Percentiles rank a stretch among this genome's conserved stretches.
phyloP scores from a whole-genome alignment of 306 rosid species.

The Clitoria ternatea region DNA sequence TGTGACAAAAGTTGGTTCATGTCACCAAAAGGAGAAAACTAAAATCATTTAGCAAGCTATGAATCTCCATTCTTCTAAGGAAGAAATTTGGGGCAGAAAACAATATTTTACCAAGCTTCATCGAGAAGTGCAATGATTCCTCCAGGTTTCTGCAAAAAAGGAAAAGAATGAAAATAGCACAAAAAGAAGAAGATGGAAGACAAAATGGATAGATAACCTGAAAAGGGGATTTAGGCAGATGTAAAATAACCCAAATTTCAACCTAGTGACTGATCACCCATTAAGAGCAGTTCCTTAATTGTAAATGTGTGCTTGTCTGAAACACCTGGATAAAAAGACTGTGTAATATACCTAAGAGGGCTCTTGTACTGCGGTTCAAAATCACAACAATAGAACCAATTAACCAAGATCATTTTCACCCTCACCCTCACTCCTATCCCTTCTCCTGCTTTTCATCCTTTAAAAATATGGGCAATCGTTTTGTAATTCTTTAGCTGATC shows the following conservation, averaged over 20 bases:
- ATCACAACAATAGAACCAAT: neutral
- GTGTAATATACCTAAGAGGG: neutral
- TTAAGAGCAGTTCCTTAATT: neutral
- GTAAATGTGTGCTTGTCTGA: constrained; percentile 3
- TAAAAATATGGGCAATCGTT: neutral
- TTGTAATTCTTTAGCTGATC: constrained; percentile 7
- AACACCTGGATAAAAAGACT: constrained; percentile 9
- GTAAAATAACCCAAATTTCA: constrained; percentile 18
- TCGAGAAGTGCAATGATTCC: constrained; percentile 97
- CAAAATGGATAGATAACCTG: neutral
- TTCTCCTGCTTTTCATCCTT: constrained; percentile 5
- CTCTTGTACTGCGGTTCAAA: constrained; percentile 17
- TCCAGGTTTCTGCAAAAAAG: constrained; percentile 84
- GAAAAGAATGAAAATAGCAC: neutral
- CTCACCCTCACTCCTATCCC: neutral
- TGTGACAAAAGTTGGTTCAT: constrained; percentile 1
- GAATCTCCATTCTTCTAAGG: neutral
- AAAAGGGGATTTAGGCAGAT: constrained; percentile 16
- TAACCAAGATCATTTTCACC: constrained; percentile 18
- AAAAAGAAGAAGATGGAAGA: constrained; percentile 11
- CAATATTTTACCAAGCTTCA: constrained; percentile 85
- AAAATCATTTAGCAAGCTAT: constrained; percentile 17
- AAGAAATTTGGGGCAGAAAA: constrained; percentile 12
- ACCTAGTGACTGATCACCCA: constrained; percentile 6
- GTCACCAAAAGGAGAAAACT: constrained; percentile 19